Base-by-base conservation (phyloP, 2,329 filamentous ascomycete genomes). In the Exophiala oligosperma region DNA sequence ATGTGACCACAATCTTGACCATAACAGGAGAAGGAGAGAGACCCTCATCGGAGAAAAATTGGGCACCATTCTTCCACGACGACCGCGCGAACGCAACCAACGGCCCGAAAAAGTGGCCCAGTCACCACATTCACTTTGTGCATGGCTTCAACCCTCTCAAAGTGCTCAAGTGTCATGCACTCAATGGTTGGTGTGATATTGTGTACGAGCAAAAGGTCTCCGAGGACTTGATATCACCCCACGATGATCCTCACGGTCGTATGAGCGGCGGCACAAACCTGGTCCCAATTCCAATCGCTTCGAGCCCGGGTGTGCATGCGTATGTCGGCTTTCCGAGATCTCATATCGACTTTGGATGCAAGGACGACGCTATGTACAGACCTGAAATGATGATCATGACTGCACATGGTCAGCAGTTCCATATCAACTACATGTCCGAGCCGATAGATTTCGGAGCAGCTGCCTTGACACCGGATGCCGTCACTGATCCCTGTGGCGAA, bases 241-340 rank as follows among this genome's bases (percentile, higher is more conserved):
- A 57, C 49, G 14, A 54, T 6, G 59, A 55, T 29, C 41, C 24
- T n/a, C 43, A 52, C 9, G 60, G 58, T 17, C 40, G 54, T 4
- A 60, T 65, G 55, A 57, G 58, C 17, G 63, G 63, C 9, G 59
- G 63, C 6, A 65, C 61, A 21, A 63, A 65, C 46, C 54, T 65
- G n/a, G 59, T 60, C 23, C 58, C 53, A 6, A 38, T 65, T 37
- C 46, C 37, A 9, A 37, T 57, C 21, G 28, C 48, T 24, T 35
- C 50, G 14, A 29, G 35, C 12, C 38, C 32, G 12, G 28, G 46
- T 24, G 28, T 50, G 24, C 47, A 54, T 28, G 47, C 56, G 3
- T 63, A 55, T 47, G 48, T 61, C n/a, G 58, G 58, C 11, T 61
- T 65, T 37, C 56, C 63, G 17, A 52, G 63, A 32, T 59, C 61